Conservation (phyloP, 306 rosid species). For the Spatholobus suberectus region DNA sequence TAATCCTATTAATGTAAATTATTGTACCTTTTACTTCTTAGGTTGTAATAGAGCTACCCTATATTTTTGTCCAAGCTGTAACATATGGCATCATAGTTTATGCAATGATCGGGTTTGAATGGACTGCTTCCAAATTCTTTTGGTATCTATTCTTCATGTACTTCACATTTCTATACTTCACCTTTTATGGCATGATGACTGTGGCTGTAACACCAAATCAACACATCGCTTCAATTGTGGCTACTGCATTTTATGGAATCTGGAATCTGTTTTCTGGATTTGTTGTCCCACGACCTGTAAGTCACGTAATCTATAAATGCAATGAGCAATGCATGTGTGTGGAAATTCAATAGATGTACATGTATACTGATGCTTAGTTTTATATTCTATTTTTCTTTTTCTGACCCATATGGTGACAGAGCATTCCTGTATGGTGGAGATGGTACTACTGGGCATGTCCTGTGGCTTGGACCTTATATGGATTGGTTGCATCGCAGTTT, state of each 20-base stretch:
- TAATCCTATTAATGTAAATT: background rate
- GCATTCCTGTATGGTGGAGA: conserved; percentile 85
- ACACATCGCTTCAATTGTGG: conserved; percentile 62
- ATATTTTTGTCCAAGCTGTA: conserved; percentile 61
- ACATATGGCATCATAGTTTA: conserved; percentile 60
- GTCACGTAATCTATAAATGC: background rate
- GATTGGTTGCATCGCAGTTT: conserved; percentile 66
- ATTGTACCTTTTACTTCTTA: conserved; percentile 25
- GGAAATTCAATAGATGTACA: background rate
- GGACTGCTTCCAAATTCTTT: conserved; percentile 56
- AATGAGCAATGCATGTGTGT: background rate
- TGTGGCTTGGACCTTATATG: conserved; percentile 73
- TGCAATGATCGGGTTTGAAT: conserved; percentile 73
- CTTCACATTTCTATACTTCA: conserved; percentile 69
- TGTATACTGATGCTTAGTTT: background rate
- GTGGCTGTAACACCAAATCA: conserved; percentile 73
- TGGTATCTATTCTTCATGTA: conserved; percentile 74
- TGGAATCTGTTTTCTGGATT: conserved; percentile 88
- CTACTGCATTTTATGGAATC: conserved; percentile 56
- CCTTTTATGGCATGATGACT: conserved; percentile 79
- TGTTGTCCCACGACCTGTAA: conserved; percentile 62
- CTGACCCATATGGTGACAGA: conserved; percentile 37
- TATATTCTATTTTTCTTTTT: background rate
- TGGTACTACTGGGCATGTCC: conserved; percentile 83
- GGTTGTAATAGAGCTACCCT: conserved; percentile 77